Base-by-base conservation (phyloP, 2,329 filamentous ascomycete genomes). In the Xylaria sp. region DNA sequence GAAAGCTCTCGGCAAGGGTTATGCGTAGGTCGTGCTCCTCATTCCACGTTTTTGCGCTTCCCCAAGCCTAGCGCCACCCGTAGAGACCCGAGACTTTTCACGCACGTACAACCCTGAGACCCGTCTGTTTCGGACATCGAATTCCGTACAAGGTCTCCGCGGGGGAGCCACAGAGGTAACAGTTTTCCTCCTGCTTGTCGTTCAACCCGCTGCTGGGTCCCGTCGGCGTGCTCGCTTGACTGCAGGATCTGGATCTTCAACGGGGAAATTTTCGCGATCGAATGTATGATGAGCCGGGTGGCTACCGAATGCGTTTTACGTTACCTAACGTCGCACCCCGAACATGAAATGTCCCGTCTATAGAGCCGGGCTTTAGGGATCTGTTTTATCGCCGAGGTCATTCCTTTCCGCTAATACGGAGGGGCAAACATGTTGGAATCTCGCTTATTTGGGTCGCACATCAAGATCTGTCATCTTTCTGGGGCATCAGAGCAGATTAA, bases 211-310 rank as follows among this genome's bases (percentile, higher is more conserved):
- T 76, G 73, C 73, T 71, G 67, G 68, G 46, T 67, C 70, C 73
- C 74, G 74, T 72, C 58, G 60, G 54, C 63, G 28, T 25, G 50
- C 52, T 69, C 74, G 71, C 73, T 74, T 72, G 72, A 74, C 68
- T 72, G 70, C 74, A 65, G 74, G 72, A 76, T 77, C 75, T 70
- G 46, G 60, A 67, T 73, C 73, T 72, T 51, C 58, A 73, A 74
- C 67, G 74, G 73, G 74, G 69, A 76, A 74, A 67, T 68, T 20
- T 75, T 76, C 72, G 75, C 74, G 75, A 76, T 69, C 51, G 23
- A 41, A 34, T 51, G 37, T 54, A 25, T 41, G 18, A 5, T 13
- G 37, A 39, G 41, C 13, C 56, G 62, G 68, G 25, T 63, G 54
- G 39, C 69, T 67, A 55, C 67, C 68, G 66, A 68, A 65, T 65